phyloP scores from a whole-genome alignment of 2,329 filamentous ascomycete genomes.

The Septoria linicola region DNA sequence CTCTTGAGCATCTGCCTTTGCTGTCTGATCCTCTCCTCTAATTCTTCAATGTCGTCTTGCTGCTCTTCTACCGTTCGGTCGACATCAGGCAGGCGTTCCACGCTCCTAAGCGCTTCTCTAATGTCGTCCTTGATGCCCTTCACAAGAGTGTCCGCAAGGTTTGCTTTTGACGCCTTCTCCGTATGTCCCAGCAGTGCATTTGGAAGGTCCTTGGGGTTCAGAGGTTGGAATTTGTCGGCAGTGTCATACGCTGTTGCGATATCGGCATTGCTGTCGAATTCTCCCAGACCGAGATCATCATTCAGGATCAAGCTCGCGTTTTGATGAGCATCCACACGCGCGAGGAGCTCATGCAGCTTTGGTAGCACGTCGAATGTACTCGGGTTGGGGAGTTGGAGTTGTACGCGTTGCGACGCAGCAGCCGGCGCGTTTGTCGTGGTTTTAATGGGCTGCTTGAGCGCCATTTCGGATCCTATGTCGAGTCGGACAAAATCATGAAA shows the following conservation, averaged over 20 bases:
- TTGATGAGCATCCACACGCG: conserved; percentile 55
- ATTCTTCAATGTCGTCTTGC: conserved; percentile 64
- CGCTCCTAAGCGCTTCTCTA: conserved; percentile 64
- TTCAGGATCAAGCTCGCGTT: conserved; percentile 13
- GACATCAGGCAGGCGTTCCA: conserved; percentile 69
- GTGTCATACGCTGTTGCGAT: conserved; percentile 40
- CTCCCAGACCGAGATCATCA: conserved; percentile 5
- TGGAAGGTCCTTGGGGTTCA: conserved; percentile 73
- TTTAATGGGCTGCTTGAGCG: conserved; percentile 25
- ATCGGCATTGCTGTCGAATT: conserved; percentile 13
- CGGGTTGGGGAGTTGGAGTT: conserved; percentile 64
- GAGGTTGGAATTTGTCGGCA: conserved; percentile 33
- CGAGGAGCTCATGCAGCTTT: conserved; percentile 73
- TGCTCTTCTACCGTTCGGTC: conserved; percentile 66
- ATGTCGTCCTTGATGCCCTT: conserved; percentile 67
- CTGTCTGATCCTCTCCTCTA: conserved; percentile 62
- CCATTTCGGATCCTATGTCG: conserved; percentile 10
- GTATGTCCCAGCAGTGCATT: conserved; percentile 62
- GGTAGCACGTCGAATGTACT: conserved; percentile 84
- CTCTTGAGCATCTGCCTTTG: conserved; percentile 60
- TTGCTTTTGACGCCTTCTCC: neutral
- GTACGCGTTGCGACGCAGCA: conserved; percentile 20
- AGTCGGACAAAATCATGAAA: neutral
- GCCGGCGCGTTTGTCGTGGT: conserved; percentile 25
- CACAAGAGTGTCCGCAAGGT: conserved; percentile 48